Conservation (phyloP, 2,329 filamentous ascomycete species). For the Fonsecaea monophora region DNA sequence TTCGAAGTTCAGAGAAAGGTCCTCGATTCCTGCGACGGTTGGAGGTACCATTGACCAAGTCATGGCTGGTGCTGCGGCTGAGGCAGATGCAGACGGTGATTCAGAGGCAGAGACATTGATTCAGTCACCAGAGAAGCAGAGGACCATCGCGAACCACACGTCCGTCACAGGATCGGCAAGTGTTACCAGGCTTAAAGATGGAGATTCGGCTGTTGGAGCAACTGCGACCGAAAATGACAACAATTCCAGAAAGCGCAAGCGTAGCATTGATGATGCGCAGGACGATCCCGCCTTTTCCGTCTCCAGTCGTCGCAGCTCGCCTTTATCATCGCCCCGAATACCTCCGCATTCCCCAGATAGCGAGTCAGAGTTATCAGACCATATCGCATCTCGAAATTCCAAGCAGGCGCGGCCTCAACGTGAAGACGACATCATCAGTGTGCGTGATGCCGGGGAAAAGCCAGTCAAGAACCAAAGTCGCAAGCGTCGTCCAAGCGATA, state of each 20-base stretch:
- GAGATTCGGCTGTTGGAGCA: conserved; percentile 22
- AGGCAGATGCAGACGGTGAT: conserved; percentile 48
- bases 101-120: conserved; percentile 59
- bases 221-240: conserved; percentile 34
- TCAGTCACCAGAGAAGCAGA: conserved; percentile 57
- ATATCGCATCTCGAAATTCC: conserved; percentile 25
- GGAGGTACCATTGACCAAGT: conserved; percentile 32
- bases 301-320: conserved; percentile 40
- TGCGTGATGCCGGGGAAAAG: conserved; percentile 27
- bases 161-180: conserved; percentile 28
- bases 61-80: conserved; percentile 40
- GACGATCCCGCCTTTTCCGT: conserved; percentile 26
- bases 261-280: conserved; percentile 31
- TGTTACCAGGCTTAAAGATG: conserved; percentile 18
- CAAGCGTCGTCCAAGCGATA: conserved; percentile 38
- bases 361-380: conserved; percentile 37
- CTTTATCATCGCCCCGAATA: conserved; percentile 38
- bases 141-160: conserved; percentile 43
- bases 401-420: conserved; percentile 11
- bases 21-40: conserved; percentile 8
- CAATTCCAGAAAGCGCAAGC: conserved; percentile 40
- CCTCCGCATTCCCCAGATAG: conserved; percentile 35
- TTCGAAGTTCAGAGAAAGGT: conserved; percentile 22
- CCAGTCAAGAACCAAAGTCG: conserved; percentile 30
- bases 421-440: conserved; percentile 20